These are phyloP conservation scores for Geum urbanum DNA, from an alignment of 306 rosid species.

Conservation along the genomic window DNA sequence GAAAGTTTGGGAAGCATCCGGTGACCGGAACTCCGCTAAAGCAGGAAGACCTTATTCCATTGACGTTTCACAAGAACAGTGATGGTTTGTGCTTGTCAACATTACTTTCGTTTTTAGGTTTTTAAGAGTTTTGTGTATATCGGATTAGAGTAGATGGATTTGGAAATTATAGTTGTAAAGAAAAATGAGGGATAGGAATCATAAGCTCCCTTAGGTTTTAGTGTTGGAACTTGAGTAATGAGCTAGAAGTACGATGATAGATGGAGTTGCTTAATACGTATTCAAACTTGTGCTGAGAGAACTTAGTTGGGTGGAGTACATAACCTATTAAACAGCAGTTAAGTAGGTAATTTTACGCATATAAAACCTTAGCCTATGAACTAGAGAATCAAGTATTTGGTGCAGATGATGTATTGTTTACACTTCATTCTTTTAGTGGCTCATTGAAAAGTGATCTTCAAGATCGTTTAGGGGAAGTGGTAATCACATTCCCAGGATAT, in stretches of 20 bases:
- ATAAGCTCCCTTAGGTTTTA: neutral
- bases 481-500: too few relatives aligned
- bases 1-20: constrained; percentile 84
- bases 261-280: too few relatives aligned
- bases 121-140: neutral
- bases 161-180: neutral
- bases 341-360: too few relatives aligned
- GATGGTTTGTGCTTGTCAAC: constrained; percentile 49
- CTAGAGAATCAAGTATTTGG: too few relatives aligned
- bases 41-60: constrained; percentile 73
- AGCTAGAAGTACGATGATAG: neutral
- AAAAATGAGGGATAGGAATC: neutral
- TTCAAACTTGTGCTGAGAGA: too few relatives aligned
- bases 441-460: too few relatives aligned
- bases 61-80: constrained; percentile 83
- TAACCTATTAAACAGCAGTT: too few relatives aligned
- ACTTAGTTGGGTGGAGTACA: too few relatives aligned
- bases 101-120: neutral
- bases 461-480: too few relatives aligned
- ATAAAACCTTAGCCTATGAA: too few relatives aligned
- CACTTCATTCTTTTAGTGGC: too few relatives aligned
- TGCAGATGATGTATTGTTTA: too few relatives aligned
- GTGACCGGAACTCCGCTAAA: constrained; percentile 71
- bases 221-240: neutral
- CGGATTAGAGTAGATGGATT: neutral